Base-by-base conservation (phyloP, 176 grass and related monocot genomes). In the Cenchrus fungigraminus region DNA sequence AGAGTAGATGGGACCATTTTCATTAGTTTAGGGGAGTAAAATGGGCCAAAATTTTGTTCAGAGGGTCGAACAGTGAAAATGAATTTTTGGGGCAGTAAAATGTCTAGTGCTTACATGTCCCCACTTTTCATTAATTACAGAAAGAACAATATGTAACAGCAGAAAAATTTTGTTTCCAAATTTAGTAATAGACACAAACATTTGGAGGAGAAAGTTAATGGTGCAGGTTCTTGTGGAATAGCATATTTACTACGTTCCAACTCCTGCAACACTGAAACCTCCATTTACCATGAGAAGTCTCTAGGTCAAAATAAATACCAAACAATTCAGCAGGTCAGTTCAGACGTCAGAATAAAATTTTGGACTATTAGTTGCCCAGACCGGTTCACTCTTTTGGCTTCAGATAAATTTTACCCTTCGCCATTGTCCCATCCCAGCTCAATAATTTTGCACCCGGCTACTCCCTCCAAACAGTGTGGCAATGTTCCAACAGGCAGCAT, bases 231-330 rank as follows among this genome's bases (percentile, higher is more conserved):
- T 57, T 28, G 15, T 69, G 51, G 6, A 45, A 17, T 32, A 43
- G 50, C 4, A 58, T 77, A 81, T 81, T 22, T 9, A 56, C 50
- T 81, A 69, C 69, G 50, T 28, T 57, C 6, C 34, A 55, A 55
- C 32, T 11, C 32, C 19, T 57, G 19, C 7, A 71, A 3, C 0
- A 46, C 52, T 58, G 34, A 70, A 55, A 40, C 37, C 37, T 40
- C 12, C 40, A 25, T 44, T 13, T 59, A 12, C 32, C 5, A 43
- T 13, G 3, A 8, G 1, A 9, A 15, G 17, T 77, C 55, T 22
- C 37, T 43, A 44, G 12, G 6, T 4, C 40, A 42, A 19, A 1
- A 1, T n/a, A 59, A 22, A 59, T 52, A 56, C 2, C 20, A 7
- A 12, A 76, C 17, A 76, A n/a, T 22, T 77, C 19, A 59, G 11